These are phyloP conservation scores for Fusarium sororula DNA, from an alignment of 2,329 filamentous ascomycete genomes.

Conservation along the genomic window DNA sequence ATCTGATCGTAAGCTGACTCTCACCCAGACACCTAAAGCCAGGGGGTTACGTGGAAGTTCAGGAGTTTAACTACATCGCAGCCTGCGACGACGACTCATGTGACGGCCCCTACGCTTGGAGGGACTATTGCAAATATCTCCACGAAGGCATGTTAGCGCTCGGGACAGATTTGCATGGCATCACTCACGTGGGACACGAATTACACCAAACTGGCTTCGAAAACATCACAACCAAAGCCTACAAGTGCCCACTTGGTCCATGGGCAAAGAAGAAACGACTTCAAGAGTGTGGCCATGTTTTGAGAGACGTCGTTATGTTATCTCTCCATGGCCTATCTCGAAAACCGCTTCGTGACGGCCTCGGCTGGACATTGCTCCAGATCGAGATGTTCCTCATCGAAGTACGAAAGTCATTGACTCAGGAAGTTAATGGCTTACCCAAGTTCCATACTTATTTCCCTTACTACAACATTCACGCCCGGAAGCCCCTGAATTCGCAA, in stretches of 20 bases:
- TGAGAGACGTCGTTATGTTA: slow-evolving; percentile 54
- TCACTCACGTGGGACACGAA: slow-evolving; percentile 48
- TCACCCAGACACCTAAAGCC: slow-evolving; percentile 58
- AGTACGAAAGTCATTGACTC: slow-evolving; percentile 52
- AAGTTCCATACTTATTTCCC: slow-evolving; percentile 53
- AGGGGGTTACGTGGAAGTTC: slow-evolving; percentile 60
- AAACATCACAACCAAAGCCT: slow-evolving; percentile 50
- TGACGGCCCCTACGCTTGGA: slow-evolving; percentile 55
- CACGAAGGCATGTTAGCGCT: slow-evolving; percentile 52
- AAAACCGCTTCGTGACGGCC: slow-evolving; percentile 51
- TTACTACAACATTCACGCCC: slow-evolving; percentile 51
- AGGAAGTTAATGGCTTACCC: slow-evolving; percentile 47
- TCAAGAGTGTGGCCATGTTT: slow-evolving; percentile 56
- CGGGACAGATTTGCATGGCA: slow-evolving; percentile 54
- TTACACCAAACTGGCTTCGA: slow-evolving; percentile 55
- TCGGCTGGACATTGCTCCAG: slow-evolving; percentile 53
- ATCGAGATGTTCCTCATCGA: slow-evolving; percentile 56
- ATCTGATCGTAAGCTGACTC: neutral
- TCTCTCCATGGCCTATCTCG: slow-evolving; percentile 52
- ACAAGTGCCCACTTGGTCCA: slow-evolving; percentile 59
- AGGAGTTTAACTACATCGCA: slow-evolving; percentile 55
- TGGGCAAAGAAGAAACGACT: slow-evolving; percentile 57
- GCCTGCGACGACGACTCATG: slow-evolving; percentile 58
- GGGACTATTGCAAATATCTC: slow-evolving; percentile 56
- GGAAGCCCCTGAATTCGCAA: slow-evolving; percentile 46